Evolutionary conservation across 1,284 basidiomycete species (phyloP).

Genomic region (Chondrostereum purpureum): DNA sequence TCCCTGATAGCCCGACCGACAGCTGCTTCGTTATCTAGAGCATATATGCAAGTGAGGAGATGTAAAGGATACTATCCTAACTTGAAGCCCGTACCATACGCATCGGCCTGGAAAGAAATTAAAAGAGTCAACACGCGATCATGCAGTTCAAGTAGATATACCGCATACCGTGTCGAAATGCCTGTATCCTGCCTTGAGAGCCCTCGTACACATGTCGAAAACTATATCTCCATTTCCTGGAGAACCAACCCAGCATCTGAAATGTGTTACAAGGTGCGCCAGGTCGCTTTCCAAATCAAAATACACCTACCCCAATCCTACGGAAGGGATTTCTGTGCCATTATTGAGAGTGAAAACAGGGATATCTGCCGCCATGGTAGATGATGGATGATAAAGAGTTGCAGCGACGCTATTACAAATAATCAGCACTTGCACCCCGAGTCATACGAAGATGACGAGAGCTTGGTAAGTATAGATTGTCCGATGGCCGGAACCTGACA

Average conservation of each 20-base stretch:
- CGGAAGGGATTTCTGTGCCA: slow-evolving; percentile 28
- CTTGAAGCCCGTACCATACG: slow-evolving; percentile 22
- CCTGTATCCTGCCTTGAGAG: slow-evolving; percentile 33
- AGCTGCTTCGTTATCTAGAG: slow-evolving; percentile 36
- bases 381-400: too few species aligned
- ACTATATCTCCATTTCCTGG: slow-evolving; percentile 27
- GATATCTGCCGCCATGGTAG: slow-evolving; percentile 15
- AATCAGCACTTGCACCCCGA: too few species aligned
- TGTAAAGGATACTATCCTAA: too few species aligned
- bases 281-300: too few species aligned
- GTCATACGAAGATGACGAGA: too few species aligned
- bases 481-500: too few species aligned
- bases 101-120: slow-evolving; percentile 20
- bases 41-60: slow-evolving; percentile 1
- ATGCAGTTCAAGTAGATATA: neutral
- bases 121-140: neutral
- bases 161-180: slow-evolving; percentile 33
- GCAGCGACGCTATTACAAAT: too few species aligned
- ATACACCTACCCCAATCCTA: slow-evolving; percentile 30
- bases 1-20: slow-evolving; percentile 45
- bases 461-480: too few species aligned
- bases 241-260: slow-evolving; percentile 36
- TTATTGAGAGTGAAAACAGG: slow-evolving; percentile 28
- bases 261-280: too few species aligned
- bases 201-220: slow-evolving; percentile 29